phyloP scores from a whole-genome alignment of 768 basidiomycete species.

The Lentinula boryana region DNA sequence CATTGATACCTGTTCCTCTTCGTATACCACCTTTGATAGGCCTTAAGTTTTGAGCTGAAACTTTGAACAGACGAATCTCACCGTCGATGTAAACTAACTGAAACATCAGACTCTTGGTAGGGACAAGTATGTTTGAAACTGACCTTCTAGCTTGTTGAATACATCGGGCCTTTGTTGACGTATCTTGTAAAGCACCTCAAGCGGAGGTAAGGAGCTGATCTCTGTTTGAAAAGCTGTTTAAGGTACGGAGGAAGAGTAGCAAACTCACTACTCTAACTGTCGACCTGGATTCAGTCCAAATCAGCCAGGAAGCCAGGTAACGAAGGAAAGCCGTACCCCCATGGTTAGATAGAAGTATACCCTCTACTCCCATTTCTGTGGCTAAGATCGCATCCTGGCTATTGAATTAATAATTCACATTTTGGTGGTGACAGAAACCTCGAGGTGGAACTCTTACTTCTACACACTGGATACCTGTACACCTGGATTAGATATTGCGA shows the following conservation, averaged over 20 bases:
- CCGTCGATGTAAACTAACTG: slow-evolving; percentile 81
- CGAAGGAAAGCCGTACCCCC: slow-evolving; percentile 49
- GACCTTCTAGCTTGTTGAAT: slow-evolving; percentile 66
- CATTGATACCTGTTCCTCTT: slow-evolving; percentile 64
- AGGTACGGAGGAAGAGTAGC: background rate
- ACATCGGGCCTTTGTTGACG: slow-evolving; percentile 71
- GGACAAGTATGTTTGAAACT: background rate
- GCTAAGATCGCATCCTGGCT: slow-evolving; percentile 80
- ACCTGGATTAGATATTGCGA: slow-evolving; percentile 7
- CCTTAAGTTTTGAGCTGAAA: background rate
- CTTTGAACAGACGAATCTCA: slow-evolving; percentile 12
- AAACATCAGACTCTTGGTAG: background rate
- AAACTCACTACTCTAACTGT: slow-evolving; percentile 67
- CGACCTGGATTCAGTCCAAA: slow-evolving; percentile 38
- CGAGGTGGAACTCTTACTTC: slow-evolving; percentile 35
- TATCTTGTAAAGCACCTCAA: slow-evolving; percentile 74
- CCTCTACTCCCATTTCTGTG: slow-evolving; percentile 77
- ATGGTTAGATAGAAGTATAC: slow-evolving; percentile 87
- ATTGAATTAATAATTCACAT: background rate
- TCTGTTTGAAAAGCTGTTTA: slow-evolving; percentile 16
- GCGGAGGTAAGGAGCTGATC: slow-evolving; percentile 63
- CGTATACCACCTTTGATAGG: slow-evolving; percentile 44
- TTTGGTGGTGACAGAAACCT: background rate
- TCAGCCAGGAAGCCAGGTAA: background rate
- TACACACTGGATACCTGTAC: slow-evolving; percentile 66